Evolutionary conservation across 2,329 filamentous ascomycete genomes (phyloP), one percentile per base, ranked within the genome.

Genomic region (Aspergillus quadricinctus): DNA sequence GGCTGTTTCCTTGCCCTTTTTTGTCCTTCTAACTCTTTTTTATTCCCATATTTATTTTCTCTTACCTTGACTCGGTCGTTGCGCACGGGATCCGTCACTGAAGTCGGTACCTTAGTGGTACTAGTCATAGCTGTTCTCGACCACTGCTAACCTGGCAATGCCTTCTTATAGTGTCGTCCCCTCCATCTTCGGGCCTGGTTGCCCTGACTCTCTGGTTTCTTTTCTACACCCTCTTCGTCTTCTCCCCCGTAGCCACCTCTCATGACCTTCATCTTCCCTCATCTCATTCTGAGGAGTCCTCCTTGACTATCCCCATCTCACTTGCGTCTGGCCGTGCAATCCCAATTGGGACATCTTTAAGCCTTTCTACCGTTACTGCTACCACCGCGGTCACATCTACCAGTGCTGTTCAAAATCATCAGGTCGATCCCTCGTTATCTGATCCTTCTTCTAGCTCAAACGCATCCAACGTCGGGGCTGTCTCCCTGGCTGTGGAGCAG

Each of bases 401-500:
- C 48, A 27, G 29, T 29, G 35, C 53, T 43, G 23, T 43, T 40
- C 25, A 57, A 27, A 40, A 37, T 49, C 49, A 48, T 37, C 54
- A 56, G 55, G 52, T 53, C 49, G 55, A 31, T 23, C 21, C 49
- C 23, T 40, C 43, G 40, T 43, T 48, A 27, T 54, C 48, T 31
- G 40, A 23, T 14, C 45, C 52, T 23, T 48, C 40, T 48, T 48
- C 35, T 48, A 46, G 21, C 3, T 50, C 53, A 35, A 37, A 29
- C 27, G 43, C 53, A 43, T 57, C 58, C 51, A 57, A 61, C 48
- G 23, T 61, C 29, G 53, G 52, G 21, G 54, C 49, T 27, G 25
- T 35, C 49, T 50, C 55, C 57, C 48, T 59, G 61, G 40, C 65
- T 23, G 43, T 27, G 43, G 43, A 69, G 66, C 72, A 73, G 70